Base-by-base conservation (phyloP, 169 alveolate species). In the Plasmodium gallinaceum region DNA sequence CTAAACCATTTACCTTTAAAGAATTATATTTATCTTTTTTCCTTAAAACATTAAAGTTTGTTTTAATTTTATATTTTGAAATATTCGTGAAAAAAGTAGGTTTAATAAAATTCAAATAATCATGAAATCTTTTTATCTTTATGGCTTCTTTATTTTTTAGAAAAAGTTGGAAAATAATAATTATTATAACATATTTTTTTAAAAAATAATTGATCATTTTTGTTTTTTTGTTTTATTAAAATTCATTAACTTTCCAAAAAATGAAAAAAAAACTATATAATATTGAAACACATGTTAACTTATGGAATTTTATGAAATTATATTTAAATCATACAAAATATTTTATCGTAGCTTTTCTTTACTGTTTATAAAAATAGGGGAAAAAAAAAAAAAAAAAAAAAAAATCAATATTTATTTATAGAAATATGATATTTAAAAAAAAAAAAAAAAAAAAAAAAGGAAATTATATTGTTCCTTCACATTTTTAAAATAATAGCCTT, bases 101-200 rank as follows among this genome's bases (percentile, higher is more conserved):
- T 52, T 78, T 58, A 18, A 78, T 64, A 78, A 78, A 78, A 78
- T 54, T 58, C 10, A 78, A 78, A 8, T 60, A 66, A 7, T 78
- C 89, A 45, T 58, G 14, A 39, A 78, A 24, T 32, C 61, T 78
- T 54, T 46, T 62, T 22, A 78, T 64, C 48, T 65, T 78, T 65
- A 78, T 65, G n/a, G 62, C 76, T 42, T 45, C 80, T 39, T 43
- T 64, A 64, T 78, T 66, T 45, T 65, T 52, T 4, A 32, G 39
- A 48, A 75, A 51, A 52, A 26, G 20, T 39, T 75, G 18, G 20
- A 61, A 52, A 12, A 75, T 46, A 18, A 75, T 65, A 22, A 75
- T 46, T 16, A 75, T 48, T 46, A 54, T 18, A 22, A 54, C 74
- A 75, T 39, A 66, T 20, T 10, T 75, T 9, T 26, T 7, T 9